These are phyloP conservation scores for Lagerstroemia speciosa DNA, from an alignment of 345 rosid genomes.

Conservation along the genomic window DNA sequence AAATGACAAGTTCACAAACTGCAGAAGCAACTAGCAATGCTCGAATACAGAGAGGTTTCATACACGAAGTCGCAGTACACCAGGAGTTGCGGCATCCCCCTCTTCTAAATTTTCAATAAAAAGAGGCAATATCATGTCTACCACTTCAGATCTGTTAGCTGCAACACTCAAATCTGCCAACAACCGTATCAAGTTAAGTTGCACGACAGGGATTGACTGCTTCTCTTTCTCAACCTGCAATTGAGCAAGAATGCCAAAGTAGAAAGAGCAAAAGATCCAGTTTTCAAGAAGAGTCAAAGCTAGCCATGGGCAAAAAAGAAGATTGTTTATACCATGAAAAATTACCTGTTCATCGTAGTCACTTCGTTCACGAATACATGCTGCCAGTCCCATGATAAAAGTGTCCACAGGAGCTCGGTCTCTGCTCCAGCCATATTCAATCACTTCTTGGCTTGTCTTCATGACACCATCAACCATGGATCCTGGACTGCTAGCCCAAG, in stretches of 20 bases:
- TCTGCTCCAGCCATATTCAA: constrained; percentile 88
- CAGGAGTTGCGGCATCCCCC: constrained; percentile 92
- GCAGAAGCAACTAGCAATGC: constrained; percentile 18
- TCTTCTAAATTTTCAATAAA: constrained; percentile 96
- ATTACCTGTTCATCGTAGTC: constrained; percentile 88
- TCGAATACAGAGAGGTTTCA: constrained; percentile 26
- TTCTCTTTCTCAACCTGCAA: constrained; percentile 71
- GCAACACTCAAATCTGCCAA: constrained; percentile 91
- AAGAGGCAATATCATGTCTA: constrained; percentile 95
- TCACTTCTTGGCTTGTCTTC: constrained; percentile 76
- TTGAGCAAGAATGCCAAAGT: neutral
- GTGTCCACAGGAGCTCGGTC: constrained; percentile 97
- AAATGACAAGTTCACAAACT: constrained; percentile 3
- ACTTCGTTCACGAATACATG: constrained; percentile 83
- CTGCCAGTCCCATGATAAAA: constrained; percentile 80
- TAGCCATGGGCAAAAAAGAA: neutral
- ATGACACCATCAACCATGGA: constrained; percentile 74
- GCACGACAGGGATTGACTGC: constrained; percentile 61
- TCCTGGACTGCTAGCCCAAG: constrained; percentile 70
- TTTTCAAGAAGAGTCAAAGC: neutral
- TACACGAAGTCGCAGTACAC: constrained; percentile 88
- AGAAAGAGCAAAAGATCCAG: neutral
- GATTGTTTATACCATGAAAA: neutral
- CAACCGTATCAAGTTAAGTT: constrained; percentile 81
- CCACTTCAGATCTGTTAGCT: constrained; percentile 87